Evolutionary conservation across 2,329 filamentous ascomycete species (phyloP), one percentile per base, ranked within the genome.

Genomic region (Thermomyces lanuginosus): DNA sequence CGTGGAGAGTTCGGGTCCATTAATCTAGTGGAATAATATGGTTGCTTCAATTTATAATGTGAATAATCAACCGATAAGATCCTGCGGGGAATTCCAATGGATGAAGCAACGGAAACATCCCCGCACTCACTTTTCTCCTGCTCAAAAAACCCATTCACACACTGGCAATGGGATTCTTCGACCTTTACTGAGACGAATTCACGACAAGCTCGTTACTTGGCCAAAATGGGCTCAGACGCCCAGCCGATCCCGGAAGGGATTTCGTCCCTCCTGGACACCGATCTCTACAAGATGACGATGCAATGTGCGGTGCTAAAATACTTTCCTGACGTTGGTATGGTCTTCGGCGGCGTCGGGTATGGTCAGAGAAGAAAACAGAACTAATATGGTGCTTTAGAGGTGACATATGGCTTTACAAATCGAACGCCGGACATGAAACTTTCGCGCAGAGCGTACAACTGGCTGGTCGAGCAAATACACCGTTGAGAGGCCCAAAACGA

Each of bases 251-350:
- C 77, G 4, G 77, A 80, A 56, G 80, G 79, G 27, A 71, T 86
- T 46, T 78, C 73, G 44, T 86, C 79, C 45, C 76, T 89, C 46
- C 63, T 89, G 29, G 80, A 89, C 46, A 86, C 78, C 9, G 72
- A 77, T 50, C 55, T 98, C 34, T 98, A 93, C 69, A 98, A 98
- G 57, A 58, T 98, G 55, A 98, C 89, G 11, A 98, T 98, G 89
- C 89, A 98, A 75, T 92, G 80, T 49, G 83, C 83, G 35, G 76
- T 95, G 38, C 68, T 91, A 40, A 91, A 91, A 55, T 91, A 84
- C 60, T 95, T 92, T 53, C 76, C 76, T 17, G 65, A 84, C 32
- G 60, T 62, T 31, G 39, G 60, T 63, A 39, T 46, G 56, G 48
- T 21, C 19, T 16, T n/a, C 12, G 2, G 13, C 22, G 6, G 9